A percentile compares a stretch with the other conserved stretches of the same genome.
phyloP scores from a whole-genome alignment of 345 rosid species.

The Sonneratia caseolaris region DNA sequence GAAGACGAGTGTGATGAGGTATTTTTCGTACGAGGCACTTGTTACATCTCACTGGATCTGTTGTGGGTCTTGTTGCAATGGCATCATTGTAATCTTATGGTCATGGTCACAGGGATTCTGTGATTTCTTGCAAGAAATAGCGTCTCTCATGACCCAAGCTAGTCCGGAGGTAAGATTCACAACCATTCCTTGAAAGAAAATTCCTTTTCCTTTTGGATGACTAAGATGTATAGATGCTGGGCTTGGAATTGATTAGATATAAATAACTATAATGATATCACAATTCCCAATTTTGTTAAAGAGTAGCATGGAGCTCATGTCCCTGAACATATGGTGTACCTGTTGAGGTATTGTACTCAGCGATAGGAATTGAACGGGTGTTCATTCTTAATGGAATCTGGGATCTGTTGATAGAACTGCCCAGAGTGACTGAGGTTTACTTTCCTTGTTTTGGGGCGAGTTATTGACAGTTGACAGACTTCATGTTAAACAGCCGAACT shows the following conservation, averaged over 20 bases:
- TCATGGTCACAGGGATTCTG: conserved; percentile 31
- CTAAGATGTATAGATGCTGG: neutral
- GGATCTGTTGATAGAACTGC: too few relatives aligned
- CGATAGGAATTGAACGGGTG: too few relatives aligned
- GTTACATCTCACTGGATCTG: neutral
- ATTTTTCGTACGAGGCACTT: neutral
- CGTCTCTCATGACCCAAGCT: conserved; percentile 33
- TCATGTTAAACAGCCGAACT: too few relatives aligned
- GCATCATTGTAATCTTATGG: neutral
- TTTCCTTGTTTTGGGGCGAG: too few relatives aligned
- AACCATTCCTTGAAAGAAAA: neutral
- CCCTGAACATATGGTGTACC: too few relatives aligned
- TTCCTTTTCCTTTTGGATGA: neutral
- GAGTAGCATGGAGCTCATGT: too few relatives aligned
- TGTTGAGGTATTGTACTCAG: too few relatives aligned
- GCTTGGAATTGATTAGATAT: neutral
- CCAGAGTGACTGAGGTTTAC: too few relatives aligned
- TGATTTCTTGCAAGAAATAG: conserved; percentile 45
- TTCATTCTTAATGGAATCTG: too few relatives aligned
- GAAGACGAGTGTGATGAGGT: conserved; percentile 46
- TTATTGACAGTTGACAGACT: too few relatives aligned
- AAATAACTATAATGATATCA: too few relatives aligned
- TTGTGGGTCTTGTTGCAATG: neutral
- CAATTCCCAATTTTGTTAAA: too few relatives aligned
- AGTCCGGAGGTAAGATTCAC: conserved; percentile 24